Evolutionary conservation across 208 protist genomes (phyloP).

Genomic region (Trypanosoma platydactyli): DNA sequence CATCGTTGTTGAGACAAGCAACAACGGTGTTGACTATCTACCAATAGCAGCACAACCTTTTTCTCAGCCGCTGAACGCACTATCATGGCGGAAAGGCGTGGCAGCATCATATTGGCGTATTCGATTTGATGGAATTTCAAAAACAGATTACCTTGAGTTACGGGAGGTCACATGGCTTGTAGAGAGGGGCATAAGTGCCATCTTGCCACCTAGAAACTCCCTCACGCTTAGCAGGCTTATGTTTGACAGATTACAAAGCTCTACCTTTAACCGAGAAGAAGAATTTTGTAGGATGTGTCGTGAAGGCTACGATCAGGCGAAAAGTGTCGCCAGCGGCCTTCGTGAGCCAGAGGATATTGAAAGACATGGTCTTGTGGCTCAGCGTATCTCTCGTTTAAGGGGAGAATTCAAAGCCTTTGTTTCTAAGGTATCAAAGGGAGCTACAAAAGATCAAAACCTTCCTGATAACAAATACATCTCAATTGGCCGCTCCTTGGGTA

Average conservation of each 20-base stretch:
- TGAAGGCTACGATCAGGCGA: constrained; percentile 55
- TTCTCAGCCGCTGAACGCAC: constrained; percentile 22
- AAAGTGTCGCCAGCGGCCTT: constrained; percentile 48
- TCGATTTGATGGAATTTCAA: constrained; percentile 24
- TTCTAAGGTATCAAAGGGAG: constrained; percentile 53
- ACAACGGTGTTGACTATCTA: constrained; percentile 75
- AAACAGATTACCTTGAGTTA: constrained; percentile 37
- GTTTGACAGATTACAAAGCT: constrained; percentile 45
- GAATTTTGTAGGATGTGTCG: constrained; percentile 54
- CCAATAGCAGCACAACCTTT: constrained; percentile 31
- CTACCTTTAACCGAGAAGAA: constrained; percentile 53
- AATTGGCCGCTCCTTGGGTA: constrained; percentile 21
- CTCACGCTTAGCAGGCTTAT: constrained; percentile 37
- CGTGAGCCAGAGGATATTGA: constrained; percentile 43
- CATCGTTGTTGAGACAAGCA: constrained; percentile 72
- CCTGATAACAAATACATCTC: constrained; percentile 31
- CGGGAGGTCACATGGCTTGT: constrained; percentile 49
- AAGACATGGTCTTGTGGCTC: constrained; percentile 40
- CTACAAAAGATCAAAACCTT: constrained; percentile 27
- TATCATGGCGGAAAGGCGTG: constrained; percentile 37
- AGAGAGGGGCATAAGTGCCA: constrained; percentile 20
- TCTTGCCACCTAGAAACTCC: background rate
- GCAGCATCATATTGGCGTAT: constrained; percentile 39
- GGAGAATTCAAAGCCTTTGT: constrained; percentile 53
- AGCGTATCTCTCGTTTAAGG: constrained; percentile 38